Evolutionary conservation across 805 yeast species (phyloP).

Genomic region (Hyphopichia homilentoma): DNA sequence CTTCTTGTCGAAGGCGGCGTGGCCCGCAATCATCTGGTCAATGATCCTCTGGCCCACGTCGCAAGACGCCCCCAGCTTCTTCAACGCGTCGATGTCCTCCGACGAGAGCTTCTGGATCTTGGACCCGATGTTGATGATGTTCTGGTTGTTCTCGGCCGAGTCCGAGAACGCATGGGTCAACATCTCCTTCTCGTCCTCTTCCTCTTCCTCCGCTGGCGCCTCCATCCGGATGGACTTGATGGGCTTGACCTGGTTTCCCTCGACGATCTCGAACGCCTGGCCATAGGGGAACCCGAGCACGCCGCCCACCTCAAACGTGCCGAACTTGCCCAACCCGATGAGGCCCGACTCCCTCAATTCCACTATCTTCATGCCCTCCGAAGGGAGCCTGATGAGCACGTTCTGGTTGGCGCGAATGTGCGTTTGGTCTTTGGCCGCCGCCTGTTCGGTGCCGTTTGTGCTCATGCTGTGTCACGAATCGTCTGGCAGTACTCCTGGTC

Average conservation of each 20-base stretch:
- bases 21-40: constrained; percentile 76
- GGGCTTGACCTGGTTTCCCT: constrained; percentile 49
- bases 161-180: constrained; percentile 34
- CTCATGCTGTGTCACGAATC: too few species aligned
- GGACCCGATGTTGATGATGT: constrained; percentile 64
- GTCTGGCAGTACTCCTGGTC: too few species aligned
- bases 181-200: constrained; percentile 36
- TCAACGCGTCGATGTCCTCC: constrained; percentile 83
- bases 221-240: constrained; percentile 38
- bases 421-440: constrained; percentile 17
- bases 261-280: constrained; percentile 80
- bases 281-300: constrained; percentile 83
- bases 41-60: constrained; percentile 74
- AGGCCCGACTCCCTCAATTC: constrained; percentile 57
- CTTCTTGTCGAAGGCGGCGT: constrained; percentile 82
- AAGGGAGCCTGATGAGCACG: constrained; percentile 74
- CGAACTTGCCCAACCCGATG: constrained; percentile 86
- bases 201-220: constrained; percentile 24
- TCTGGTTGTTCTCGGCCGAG: constrained; percentile 60
- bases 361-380: constrained; percentile 73
- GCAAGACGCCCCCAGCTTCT: constrained; percentile 60
- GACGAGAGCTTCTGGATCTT: constrained; percentile 67
- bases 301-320: constrained; percentile 70
- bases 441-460: too few species aligned
- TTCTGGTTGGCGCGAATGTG: constrained; percentile 46